Conservation (phyloP, 2,329 filamentous ascomycete genomes). For the Exutisphaerella laricina region DNA sequence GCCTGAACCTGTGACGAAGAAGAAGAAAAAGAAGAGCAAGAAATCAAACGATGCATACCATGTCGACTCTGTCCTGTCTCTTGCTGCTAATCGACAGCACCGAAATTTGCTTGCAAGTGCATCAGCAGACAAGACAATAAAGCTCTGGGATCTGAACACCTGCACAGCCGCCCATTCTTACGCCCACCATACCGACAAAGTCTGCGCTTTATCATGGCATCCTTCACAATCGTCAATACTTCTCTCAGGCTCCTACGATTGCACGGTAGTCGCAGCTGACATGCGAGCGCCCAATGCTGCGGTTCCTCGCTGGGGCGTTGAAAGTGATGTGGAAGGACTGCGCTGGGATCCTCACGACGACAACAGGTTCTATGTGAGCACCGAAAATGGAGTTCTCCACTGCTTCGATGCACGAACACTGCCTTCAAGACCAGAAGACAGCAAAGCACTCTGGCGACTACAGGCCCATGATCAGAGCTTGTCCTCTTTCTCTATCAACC, state of each 20-base stretch:
- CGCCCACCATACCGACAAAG: conserved; percentile 92
- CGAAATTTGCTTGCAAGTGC: conserved; percentile 90
- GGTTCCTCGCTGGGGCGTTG: conserved; percentile 81
- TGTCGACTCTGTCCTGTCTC: conserved; percentile 84
- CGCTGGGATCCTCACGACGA: conserved; percentile 89
- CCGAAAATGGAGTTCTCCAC: conserved; percentile 85
- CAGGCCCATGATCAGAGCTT: conserved; percentile 93
- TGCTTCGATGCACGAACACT: conserved; percentile 81
- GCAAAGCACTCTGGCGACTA: conserved; percentile 86
- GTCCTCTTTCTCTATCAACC: conserved; percentile 89
- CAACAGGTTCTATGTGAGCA: conserved; percentile 90
- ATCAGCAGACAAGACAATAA: conserved; percentile 94
- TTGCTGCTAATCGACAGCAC: conserved; percentile 89
- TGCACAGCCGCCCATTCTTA: conserved; percentile 93
- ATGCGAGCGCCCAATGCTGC: conserved; percentile 88
- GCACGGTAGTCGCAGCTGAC: conserved; percentile 88
- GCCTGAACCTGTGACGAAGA: conserved; percentile 53
- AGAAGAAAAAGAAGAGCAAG: conserved; percentile 85
- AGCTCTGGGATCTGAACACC: conserved; percentile 94
- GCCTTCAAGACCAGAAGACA: conserved; percentile 64
- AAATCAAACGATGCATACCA: conserved; percentile 90
- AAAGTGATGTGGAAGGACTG: conserved; percentile 90
- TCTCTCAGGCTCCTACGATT: conserved; percentile 89
- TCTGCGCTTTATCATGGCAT: conserved; percentile 95
- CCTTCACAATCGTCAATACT: conserved; percentile 78